Evolutionary conservation across 495 filamentous ascomycete genomes (phyloP).

Genomic region (Neohortaea acidophila): DNA sequence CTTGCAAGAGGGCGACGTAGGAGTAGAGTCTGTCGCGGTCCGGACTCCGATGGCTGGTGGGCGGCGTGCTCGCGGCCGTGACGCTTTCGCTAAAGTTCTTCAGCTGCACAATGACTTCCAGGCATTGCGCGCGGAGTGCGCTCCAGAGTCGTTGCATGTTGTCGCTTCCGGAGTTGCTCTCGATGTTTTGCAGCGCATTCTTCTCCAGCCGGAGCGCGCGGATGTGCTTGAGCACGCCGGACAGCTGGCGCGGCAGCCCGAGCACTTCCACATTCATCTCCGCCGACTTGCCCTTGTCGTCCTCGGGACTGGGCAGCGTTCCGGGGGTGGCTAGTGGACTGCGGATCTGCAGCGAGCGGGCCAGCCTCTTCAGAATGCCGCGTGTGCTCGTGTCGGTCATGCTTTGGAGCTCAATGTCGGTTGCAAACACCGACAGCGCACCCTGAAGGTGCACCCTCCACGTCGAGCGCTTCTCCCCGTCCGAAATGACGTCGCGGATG

Average conservation of each 20-base stretch:
- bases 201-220: neutral
- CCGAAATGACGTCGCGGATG: slow-evolving; percentile 2
- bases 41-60: neutral
- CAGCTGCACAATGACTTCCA: neutral
- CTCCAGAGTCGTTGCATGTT: neutral
- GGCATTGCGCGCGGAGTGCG: neutral
- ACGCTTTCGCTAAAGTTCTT: neutral
- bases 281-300: neutral
- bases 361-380: neutral
- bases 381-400: neutral
- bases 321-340: neutral
- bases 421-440: neutral
- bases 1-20: neutral
- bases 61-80: too few species aligned
- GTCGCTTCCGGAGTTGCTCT: neutral
- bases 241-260: neutral
- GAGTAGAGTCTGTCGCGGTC: neutral
- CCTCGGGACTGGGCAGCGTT: neutral
- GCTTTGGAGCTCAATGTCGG: too few species aligned
- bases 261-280: neutral
- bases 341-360: neutral
- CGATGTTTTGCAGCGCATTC: neutral
- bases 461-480: neutral
- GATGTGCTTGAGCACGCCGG: neutral
- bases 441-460: slow-evolving; percentile 1